Base-by-base conservation (phyloP, 1,139 yeast genomes). In the Pneumocystis wakefieldiae region DNA sequence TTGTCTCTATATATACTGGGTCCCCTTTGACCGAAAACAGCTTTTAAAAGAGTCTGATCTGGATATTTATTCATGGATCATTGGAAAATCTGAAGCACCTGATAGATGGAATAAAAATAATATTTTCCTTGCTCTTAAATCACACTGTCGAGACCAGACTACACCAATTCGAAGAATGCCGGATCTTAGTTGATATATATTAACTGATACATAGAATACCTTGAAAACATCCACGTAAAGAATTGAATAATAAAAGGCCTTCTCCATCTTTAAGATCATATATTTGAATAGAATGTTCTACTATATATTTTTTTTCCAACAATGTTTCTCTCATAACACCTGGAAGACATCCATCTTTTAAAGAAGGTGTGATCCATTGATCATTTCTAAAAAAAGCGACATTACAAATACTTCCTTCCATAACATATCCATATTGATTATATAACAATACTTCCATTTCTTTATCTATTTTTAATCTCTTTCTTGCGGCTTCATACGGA, bases 61-160 rank as follows among this genome's bases (percentile, higher is more conserved):
- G 98, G 98, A 92, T 73, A 91, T 92, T 67, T 94, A 89, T 74
- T 91, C 91, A 75, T 91, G 97, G 97, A 96, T 95, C 32, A 88
- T 96, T 8, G 80, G 82, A 69, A 88, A 90, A 74, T 87, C 78
- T 69, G 84, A 83, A 53, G 83, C 85, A 32, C 96, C 97, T 6
- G 89, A 86, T 59, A 81, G 80, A 70, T 91, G 96, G 96, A 78
- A 83, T 71, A 72, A 85, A 66, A 82, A 88, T 17, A 76, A 80
- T 69, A 76, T 90, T 59, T 78, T 91, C 77, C 73, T 74, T 65
- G 73, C 80, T 76, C 76, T 91, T 68, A 92, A 89, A 71, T 83
- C 83, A 61, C 81, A 85, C 68, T 84, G 94, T 62, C 81, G 82
- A 71, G 90, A 89, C 74, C 81, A 82, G 69, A 86, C 84, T 41